These are phyloP conservation scores for Amniculicola lignicola DNA, from an alignment of 495 filamentous ascomycete species.

Conservation along the genomic window DNA sequence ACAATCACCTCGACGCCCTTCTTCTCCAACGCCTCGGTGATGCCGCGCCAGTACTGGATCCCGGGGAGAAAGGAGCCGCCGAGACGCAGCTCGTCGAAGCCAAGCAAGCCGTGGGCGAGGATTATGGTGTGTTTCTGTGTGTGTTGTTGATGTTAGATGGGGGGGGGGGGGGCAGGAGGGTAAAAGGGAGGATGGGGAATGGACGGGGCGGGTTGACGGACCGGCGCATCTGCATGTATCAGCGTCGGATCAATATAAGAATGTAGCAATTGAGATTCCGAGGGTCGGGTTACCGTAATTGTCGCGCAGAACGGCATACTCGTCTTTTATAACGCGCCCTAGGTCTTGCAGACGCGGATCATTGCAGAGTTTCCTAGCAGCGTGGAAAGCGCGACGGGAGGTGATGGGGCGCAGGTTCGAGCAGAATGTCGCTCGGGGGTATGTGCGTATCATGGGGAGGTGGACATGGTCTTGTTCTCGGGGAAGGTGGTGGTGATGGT, in stretches of 20 bases:
- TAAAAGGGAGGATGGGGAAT: too few relatives aligned
- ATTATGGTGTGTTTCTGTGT: constrained; percentile 65
- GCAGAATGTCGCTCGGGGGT: constrained; percentile 4
- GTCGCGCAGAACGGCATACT: constrained; percentile 69
- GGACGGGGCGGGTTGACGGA: constrained; percentile 2
- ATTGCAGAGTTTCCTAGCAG: neutral
- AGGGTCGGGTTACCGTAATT: constrained; percentile 60
- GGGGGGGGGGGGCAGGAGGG: too few relatives aligned
- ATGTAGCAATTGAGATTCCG: neutral
- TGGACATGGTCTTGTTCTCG: neutral
- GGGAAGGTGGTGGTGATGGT: constrained; percentile 1
- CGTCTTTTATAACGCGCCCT: constrained; percentile 68
- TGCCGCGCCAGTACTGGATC: constrained; percentile 90
- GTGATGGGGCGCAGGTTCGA: neutral
- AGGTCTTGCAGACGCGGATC: constrained; percentile 62
- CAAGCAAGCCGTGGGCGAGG: constrained; percentile 85
- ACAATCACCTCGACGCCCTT: constrained; percentile 78
- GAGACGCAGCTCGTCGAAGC: constrained; percentile 79
- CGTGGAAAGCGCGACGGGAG: constrained; percentile 8
- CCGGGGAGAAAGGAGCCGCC: constrained; percentile 68
- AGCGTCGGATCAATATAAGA: neutral
- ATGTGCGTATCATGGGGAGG: constrained; percentile 13
- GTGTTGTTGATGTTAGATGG: neutral
- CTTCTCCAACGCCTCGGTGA: constrained; percentile 69
- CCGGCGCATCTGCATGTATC: constrained; percentile 19